Conservation (phyloP, 192 early-diverging fungal genomes). For the Obelidium mucronatum region DNA sequence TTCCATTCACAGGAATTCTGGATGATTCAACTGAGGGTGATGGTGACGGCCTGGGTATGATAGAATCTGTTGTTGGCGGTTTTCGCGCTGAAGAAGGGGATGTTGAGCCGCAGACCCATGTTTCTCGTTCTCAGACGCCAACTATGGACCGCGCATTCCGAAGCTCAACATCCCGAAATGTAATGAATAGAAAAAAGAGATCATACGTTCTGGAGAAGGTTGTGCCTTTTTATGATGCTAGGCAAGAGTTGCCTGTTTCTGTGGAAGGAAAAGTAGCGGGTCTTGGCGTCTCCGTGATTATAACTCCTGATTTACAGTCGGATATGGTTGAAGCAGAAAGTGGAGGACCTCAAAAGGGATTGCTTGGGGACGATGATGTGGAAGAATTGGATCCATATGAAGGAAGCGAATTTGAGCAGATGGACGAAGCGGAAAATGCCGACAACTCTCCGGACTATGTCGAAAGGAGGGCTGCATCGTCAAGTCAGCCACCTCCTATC, state of each 20-base stretch:
- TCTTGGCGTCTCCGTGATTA: slow-evolving; percentile 47
- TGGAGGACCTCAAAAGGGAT: background rate
- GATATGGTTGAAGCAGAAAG: slow-evolving; percentile 26
- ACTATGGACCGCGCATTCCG: background rate
- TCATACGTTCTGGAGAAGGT: slow-evolving; percentile 44
- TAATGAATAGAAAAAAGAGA: background rate
- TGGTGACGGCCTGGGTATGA: slow-evolving; percentile 2
- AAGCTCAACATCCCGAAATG: background rate
- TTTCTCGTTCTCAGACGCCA: slow-evolving; percentile 16
- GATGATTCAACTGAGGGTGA: slow-evolving; percentile 1
- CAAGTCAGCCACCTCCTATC: background rate
- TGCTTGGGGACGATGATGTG: slow-evolving; percentile 11
- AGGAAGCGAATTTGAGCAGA: slow-evolving; percentile 11
- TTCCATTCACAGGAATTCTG: slow-evolving; percentile 39
- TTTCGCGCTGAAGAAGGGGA: background rate
- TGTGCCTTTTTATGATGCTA: slow-evolving; percentile 46
- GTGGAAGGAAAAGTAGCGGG: slow-evolving; percentile 39
- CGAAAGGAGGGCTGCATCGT: background rate
- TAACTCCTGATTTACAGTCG: slow-evolving; percentile 31
- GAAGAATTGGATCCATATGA: slow-evolving; percentile 8
- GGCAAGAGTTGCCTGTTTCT: slow-evolving; percentile 46
- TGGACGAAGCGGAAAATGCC: background rate
- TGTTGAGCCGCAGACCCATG: background rate
- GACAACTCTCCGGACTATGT: background rate
- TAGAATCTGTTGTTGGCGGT: background rate